A percentile compares a stretch with the other conserved stretches of the same genome.
These are phyloP conservation scores for Pittosporum tobira DNA, from an alignment of 129 eudicot genomes.

Conservation along the genomic window DNA sequence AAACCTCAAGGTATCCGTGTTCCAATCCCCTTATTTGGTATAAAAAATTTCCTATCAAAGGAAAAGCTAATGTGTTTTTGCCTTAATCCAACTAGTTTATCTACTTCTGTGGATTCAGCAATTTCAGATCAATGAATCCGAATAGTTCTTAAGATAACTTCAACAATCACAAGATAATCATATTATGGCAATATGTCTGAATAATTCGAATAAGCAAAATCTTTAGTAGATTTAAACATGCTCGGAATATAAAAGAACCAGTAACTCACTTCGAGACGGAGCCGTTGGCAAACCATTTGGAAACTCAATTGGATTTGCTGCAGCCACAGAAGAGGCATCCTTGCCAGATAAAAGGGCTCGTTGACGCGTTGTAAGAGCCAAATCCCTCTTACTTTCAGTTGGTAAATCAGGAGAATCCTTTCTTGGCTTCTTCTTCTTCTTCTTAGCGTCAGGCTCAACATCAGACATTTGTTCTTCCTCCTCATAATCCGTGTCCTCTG, in stretches of 20 bases:
- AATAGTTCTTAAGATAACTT: too few relatives aligned
- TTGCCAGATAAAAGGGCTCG: conserved; percentile 50
- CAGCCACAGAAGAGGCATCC: conserved; percentile 26
- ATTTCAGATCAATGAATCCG: not conserved
- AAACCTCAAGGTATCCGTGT: too few relatives aligned
- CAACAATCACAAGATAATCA: not conserved
- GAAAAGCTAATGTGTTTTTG: too few relatives aligned
- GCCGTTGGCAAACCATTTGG: conserved; percentile 83
- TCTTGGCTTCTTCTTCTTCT: conserved; percentile 24
- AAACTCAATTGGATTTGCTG: conserved; percentile 39
- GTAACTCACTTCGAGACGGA: conserved; percentile 70
- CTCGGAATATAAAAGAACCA: not conserved
- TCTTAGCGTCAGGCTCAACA: conserved; percentile 28
- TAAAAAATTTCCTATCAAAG: too few relatives aligned
- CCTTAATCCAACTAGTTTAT: not conserved
- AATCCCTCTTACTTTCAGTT: conserved; percentile 19
- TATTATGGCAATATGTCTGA: not conserved
- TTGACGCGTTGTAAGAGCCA: conserved; percentile 61
- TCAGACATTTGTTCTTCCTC: conserved; percentile 39
- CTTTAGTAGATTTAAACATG: not conserved
- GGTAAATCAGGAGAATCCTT: conserved; percentile 22
- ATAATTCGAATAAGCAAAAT: not conserved
- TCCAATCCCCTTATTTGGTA: too few relatives aligned
- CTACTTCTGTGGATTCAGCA: not conserved
- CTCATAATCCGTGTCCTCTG: conserved; percentile 51